Conservation (phyloP, 2,329 filamentous ascomycete genomes). For the Talaromyces sp. region DNA sequence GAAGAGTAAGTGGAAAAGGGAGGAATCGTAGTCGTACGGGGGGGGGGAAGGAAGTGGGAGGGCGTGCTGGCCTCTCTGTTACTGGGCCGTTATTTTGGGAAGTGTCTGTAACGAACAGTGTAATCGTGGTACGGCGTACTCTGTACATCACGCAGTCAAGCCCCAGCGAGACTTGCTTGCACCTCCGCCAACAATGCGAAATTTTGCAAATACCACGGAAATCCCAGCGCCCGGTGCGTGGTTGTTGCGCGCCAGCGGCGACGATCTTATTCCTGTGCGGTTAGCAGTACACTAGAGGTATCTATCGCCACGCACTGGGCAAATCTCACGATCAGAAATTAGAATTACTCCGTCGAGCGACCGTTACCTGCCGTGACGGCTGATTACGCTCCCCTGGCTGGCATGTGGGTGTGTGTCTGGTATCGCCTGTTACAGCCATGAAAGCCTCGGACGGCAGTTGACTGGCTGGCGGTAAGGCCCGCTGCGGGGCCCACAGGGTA, state of each 20-base stretch:
- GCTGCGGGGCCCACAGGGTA: neutral
- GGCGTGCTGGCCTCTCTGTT: constrained; percentile 2
- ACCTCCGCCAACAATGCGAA: neutral
- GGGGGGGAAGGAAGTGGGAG: constrained; percentile 12
- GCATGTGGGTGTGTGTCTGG: neutral
- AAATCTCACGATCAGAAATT: neutral
- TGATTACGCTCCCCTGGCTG: neutral
- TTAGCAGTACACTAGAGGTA: neutral
- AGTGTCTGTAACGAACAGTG: constrained; percentile 5
- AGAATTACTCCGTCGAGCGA: neutral
- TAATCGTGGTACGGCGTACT: neutral
- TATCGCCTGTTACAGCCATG: neutral
- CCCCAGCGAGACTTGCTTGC: neutral
- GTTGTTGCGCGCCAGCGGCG: neutral
- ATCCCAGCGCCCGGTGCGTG: neutral
- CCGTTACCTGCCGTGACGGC: neutral
- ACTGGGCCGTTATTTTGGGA: constrained; percentile 27
- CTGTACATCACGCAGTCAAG: neutral
- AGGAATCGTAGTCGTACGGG: constrained; percentile 11
- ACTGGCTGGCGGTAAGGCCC: neutral
- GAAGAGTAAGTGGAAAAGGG: constrained; percentile 21
- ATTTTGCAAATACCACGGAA: neutral
- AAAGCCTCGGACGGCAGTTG: neutral
- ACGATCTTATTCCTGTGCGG: neutral
- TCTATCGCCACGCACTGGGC: constrained; percentile 3